Percentiles rank a stretch among this genome's conserved stretches.
Evolutionary conservation across 2,329 filamentous ascomycete species (phyloP).

Genomic region (Exophiala aquamarina): DNA sequence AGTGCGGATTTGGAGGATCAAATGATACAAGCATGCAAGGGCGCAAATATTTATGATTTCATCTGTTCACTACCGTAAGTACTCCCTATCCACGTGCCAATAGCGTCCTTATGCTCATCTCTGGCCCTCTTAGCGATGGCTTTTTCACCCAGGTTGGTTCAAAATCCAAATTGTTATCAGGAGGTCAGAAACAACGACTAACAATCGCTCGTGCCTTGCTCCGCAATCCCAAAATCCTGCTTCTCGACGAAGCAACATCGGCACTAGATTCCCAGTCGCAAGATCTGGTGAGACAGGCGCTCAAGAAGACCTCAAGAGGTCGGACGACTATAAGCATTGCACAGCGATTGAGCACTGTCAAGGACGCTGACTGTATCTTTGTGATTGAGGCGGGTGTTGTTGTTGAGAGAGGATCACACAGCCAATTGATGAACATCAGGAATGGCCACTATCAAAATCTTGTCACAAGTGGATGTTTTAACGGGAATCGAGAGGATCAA

Average conservation of each 20-base stretch:
- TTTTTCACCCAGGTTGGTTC: slow-evolving; percentile 83
- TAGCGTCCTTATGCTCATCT: neutral
- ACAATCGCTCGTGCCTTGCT: slow-evolving; percentile 89
- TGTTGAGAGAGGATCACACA: slow-evolving; percentile 80
- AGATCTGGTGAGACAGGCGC: slow-evolving; percentile 62
- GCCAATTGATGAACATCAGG: slow-evolving; percentile 69
- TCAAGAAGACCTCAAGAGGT: slow-evolving; percentile 79
- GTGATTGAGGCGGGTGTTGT: slow-evolving; percentile 91
- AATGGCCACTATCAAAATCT: too few relatives aligned
- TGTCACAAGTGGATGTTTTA: too few relatives aligned
- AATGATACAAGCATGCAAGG: slow-evolving; percentile 76
- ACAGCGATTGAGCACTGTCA: slow-evolving; percentile 86
- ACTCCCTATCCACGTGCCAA: too few relatives aligned
- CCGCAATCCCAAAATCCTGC: slow-evolving; percentile 82
- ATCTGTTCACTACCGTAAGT: slow-evolving; percentile 74
- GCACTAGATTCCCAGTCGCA: slow-evolving; percentile 52
- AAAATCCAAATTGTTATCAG: slow-evolving; percentile 81
- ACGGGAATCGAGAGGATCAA: too few relatives aligned
- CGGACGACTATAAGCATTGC: slow-evolving; percentile 93
- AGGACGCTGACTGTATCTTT: slow-evolving; percentile 91
- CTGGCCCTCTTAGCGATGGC: slow-evolving; percentile 61
- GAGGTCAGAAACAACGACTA: slow-evolving; percentile 92
- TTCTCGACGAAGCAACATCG: slow-evolving; percentile 73
- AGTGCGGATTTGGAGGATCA: slow-evolving; percentile 69
- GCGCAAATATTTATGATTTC: slow-evolving; percentile 92